These are phyloP conservation scores for Thermothielavioides terrestris DNA, from an alignment of 495 filamentous ascomycete genomes.

Conservation along the genomic window DNA sequence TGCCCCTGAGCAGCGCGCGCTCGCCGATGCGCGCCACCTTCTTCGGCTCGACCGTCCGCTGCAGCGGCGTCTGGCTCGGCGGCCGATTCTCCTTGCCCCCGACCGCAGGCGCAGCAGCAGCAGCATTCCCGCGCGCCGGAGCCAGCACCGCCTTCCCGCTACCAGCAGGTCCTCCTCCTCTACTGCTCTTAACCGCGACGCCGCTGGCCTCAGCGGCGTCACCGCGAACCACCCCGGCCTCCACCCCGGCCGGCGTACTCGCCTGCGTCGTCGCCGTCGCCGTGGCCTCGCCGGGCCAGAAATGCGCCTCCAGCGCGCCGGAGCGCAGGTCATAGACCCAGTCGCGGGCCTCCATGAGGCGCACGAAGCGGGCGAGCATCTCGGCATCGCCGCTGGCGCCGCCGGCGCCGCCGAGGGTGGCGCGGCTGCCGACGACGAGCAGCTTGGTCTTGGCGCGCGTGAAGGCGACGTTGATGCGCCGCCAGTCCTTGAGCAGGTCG, in stretches of 20 bases:
- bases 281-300: constrained; percentile 42
- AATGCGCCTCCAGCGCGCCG: constrained; percentile 57
- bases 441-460: constrained; percentile 87
- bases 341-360: constrained; percentile 57
- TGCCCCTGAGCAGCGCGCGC: constrained; percentile 31
- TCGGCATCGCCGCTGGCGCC: constrained; percentile 65
- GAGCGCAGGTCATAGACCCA: constrained; percentile 69
- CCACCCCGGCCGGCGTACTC: neutral
- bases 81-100: constrained; percentile 25
- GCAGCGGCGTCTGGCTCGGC: constrained; percentile 4
- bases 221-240: neutral
- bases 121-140: no score
- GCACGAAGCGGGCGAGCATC: constrained; percentile 65
- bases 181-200: neutral
- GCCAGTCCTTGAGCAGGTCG: constrained; percentile 84
- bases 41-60: constrained; percentile 6
- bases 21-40: constrained; percentile 34
- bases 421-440: constrained; percentile 71
- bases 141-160: neutral
- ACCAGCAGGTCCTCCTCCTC: neutral
- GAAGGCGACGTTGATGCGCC: constrained; percentile 90
- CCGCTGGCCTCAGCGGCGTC: neutral
- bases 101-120: neutral
- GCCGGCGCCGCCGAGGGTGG: constrained; percentile 54
- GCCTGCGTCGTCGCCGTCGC: neutral